phyloP scores from a whole-genome alignment of 768 basidiomycete genomes.

The Mycena maculata region DNA sequence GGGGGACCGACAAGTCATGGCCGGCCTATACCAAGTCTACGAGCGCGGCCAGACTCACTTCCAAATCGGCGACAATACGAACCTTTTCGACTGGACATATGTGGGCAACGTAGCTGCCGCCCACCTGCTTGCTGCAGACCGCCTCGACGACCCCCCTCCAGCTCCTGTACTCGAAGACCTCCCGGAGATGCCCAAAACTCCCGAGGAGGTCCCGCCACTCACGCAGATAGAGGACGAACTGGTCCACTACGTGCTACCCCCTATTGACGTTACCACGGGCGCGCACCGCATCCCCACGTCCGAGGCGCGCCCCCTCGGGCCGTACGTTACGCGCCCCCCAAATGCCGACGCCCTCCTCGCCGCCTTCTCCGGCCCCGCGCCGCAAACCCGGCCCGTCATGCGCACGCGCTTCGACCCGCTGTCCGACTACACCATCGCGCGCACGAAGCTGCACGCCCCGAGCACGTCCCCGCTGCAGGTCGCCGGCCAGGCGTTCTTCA shows the following conservation, averaged over 20 bases:
- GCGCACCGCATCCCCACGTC: constrained; percentile 79
- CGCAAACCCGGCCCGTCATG: constrained; percentile 64
- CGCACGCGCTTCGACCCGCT: constrained; percentile 89
- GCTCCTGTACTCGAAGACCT: constrained; percentile 51
- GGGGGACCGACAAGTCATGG: constrained; percentile 89
- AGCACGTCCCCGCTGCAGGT: constrained; percentile 75
- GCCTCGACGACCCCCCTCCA: constrained; percentile 68
- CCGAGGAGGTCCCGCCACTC: constrained; percentile 56
- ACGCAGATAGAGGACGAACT: constrained; percentile 55
- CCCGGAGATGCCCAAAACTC: constrained; percentile 49
- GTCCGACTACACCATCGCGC: constrained; percentile 65
- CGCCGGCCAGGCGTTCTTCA: constrained; percentile 94
- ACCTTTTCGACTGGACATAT: constrained; percentile 96
- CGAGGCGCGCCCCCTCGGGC: constrained; percentile 84
- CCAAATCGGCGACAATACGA: constrained; percentile 94
- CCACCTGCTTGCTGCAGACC: constrained; percentile 94
- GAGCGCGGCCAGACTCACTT: constrained; percentile 87
- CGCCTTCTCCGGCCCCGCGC: constrained; percentile 61
- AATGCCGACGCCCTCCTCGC: constrained; percentile 68
- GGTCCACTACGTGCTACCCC: constrained; percentile 64
- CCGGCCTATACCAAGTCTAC: constrained; percentile 83
- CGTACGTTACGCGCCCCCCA: constrained; percentile 72
- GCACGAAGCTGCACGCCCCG: constrained; percentile 57
- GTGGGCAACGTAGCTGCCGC: constrained; percentile 96
- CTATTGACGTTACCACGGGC: constrained; percentile 75